phyloP scores from a whole-genome alignment of 352 stramenopile genomes.

The Phytopythium montanum region DNA sequence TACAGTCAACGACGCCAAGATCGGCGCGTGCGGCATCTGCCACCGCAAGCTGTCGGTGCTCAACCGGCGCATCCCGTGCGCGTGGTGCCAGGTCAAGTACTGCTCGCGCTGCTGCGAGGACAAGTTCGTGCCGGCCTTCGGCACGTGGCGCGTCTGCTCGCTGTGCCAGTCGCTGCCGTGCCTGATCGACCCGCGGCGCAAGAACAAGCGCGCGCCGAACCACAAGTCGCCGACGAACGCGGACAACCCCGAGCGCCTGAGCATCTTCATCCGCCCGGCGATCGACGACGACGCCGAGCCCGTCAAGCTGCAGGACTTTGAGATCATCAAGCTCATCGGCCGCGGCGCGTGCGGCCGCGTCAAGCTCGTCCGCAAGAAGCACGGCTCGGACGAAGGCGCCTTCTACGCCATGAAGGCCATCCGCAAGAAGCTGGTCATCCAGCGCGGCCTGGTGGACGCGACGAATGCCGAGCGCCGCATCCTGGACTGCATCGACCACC shows the following conservation, averaged over 20 bases:
- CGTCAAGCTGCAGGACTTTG: conserved; percentile 89
- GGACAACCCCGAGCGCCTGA: conserved; percentile 43
- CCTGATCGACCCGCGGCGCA: conserved; percentile 74
- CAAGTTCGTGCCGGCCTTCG: conserved; percentile 78
- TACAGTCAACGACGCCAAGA: conserved; percentile 74
- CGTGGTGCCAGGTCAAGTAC: conserved; percentile 86
- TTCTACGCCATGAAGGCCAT: conserved; percentile 89
- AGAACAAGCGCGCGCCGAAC: conserved; percentile 61
- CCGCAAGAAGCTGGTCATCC: conserved; percentile 86
- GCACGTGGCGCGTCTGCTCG: conserved; percentile 75
- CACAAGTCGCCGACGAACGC: conserved; percentile 50
- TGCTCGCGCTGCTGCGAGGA: conserved; percentile 83
- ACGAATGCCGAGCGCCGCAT: conserved; percentile 90
- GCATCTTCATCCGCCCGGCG: conserved; percentile 73
- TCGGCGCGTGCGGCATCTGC: conserved; percentile 71
- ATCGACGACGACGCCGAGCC: conserved; percentile 43
- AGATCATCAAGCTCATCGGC: conserved; percentile 97
- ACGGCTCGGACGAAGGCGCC: conserved; percentile 70
- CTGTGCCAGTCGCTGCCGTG: conserved; percentile 77
- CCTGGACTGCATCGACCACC: conserved; percentile 92
- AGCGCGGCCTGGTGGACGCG: conserved; percentile 85
- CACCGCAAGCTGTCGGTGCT: conserved; percentile 78
- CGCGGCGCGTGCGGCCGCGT: conserved; percentile 88
- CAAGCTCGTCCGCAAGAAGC: conserved; percentile 87
- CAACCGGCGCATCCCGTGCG: conserved; percentile 74